Evolutionary conservation across 257 asterid species (phyloP).

Genomic region (Solanum pinnatisectum): DNA sequence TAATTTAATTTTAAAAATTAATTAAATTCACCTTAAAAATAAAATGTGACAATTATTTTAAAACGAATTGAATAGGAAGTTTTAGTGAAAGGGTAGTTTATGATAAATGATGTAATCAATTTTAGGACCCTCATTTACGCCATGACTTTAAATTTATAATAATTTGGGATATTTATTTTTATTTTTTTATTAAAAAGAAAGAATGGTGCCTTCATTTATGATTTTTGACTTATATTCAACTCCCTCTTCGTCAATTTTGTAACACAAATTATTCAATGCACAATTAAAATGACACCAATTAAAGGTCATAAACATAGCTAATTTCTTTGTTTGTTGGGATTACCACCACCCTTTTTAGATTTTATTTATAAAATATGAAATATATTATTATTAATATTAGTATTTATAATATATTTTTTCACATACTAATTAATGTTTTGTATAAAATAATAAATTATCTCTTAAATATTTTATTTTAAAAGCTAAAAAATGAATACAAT

Average conservation of each 20-base stretch:
- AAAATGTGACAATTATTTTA: neutral
- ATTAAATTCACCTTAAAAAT: neutral
- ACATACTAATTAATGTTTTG: too few relatives aligned
- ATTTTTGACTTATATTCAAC: neutral
- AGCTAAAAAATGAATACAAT: too few relatives aligned
- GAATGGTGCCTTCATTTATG: neutral
- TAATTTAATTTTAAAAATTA: too few relatives aligned
- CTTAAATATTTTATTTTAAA: too few relatives aligned
- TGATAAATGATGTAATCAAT: too few relatives aligned
- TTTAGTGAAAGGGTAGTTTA: neutral
- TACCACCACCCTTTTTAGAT: neutral
- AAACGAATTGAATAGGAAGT: too few relatives aligned
- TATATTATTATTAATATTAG: too few relatives aligned
- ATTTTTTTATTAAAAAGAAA: neutral
- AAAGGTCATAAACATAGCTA: neutral
- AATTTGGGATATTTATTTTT: too few relatives aligned
- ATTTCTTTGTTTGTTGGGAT: neutral
- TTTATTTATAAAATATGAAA: too few relatives aligned
- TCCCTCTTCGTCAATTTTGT: neutral
- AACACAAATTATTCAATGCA: neutral
- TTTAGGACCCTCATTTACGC: neutral
- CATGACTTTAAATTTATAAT: neutral
- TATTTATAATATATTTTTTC: too few relatives aligned
- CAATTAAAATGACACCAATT: neutral
- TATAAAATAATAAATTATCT: too few relatives aligned